phyloP scores from a whole-genome alignment of 164 flowering plant species.

The Magnolia sinica region DNA sequence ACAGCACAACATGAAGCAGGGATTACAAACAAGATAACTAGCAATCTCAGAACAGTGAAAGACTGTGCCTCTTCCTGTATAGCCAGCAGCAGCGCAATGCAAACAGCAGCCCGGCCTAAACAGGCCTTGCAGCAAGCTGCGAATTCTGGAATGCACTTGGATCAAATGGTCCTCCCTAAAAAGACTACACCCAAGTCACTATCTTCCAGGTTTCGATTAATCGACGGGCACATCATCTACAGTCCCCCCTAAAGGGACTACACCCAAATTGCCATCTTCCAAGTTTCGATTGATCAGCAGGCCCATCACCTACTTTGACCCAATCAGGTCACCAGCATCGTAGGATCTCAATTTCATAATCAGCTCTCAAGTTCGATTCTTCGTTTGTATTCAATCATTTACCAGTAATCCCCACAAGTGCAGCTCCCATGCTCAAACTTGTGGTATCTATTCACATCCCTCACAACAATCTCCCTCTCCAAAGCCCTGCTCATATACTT shows the following conservation, averaged over 20 bases:
- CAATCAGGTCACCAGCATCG: no score
- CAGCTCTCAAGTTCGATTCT: background rate
- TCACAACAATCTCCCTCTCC: conserved; percentile 60
- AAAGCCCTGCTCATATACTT: conserved; percentile 46
- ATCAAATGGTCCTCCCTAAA: background rate
- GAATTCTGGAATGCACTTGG: background rate
- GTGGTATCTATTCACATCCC: conserved; percentile 70
- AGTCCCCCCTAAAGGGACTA: background rate
- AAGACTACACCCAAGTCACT: background rate
- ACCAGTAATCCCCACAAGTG: conserved; percentile 58
- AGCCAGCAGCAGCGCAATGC: no score
- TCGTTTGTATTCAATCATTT: background rate
- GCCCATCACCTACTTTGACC: no score
- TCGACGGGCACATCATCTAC: background rate
- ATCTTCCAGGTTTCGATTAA: background rate
- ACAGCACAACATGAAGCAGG: no score
- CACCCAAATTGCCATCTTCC: background rate
- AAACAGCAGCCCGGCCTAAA: no score
- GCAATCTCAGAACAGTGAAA: no score
- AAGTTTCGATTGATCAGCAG: no score
- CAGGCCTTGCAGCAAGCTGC: background rate
- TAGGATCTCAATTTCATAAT: background rate
- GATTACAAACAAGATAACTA: no score
- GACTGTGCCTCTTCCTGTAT: no score
- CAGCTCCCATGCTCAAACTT: conserved; percentile 52